These are phyloP conservation scores for Penicillium parvum DNA, from an alignment of 495 filamentous ascomycete species.

Conservation along the genomic window DNA sequence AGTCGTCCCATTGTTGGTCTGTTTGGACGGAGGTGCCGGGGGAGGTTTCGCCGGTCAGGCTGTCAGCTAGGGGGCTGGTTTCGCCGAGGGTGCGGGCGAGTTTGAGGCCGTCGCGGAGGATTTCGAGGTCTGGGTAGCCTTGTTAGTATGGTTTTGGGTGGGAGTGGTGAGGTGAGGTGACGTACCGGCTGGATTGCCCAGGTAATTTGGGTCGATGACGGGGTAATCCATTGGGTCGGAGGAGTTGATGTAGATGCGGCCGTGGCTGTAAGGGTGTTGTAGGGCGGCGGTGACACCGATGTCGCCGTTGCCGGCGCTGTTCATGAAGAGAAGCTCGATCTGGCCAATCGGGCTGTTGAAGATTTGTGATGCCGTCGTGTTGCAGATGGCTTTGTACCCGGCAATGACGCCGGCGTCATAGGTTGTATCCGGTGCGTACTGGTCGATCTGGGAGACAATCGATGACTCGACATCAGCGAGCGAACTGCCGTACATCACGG, in stretches of 20 bases:
- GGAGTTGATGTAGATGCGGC: slow-evolving; percentile 35
- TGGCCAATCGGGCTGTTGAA: slow-evolving; percentile 25
- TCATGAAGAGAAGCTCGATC: slow-evolving; percentile 33
- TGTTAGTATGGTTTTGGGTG: background rate
- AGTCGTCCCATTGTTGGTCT: slow-evolving; percentile 26
- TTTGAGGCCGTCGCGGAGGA: slow-evolving; percentile 35
- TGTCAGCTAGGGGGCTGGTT: slow-evolving; percentile 20
- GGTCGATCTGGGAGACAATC: slow-evolving; percentile 18
- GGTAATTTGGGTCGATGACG: slow-evolving; percentile 35
- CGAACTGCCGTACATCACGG: slow-evolving; percentile 16
- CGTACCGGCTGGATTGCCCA: slow-evolving; percentile 27
- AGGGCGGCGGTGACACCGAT: slow-evolving; percentile 33
- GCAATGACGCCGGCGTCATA: slow-evolving; percentile 23
- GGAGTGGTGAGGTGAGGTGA: background rate
- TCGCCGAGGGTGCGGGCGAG: slow-evolving; percentile 26
- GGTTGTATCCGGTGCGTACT: slow-evolving; percentile 23
- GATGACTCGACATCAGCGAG: slow-evolving; percentile 10
- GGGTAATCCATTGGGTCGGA: slow-evolving; percentile 32
- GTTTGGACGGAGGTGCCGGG: slow-evolving; percentile 20
- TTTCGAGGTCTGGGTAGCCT: slow-evolving; percentile 20
- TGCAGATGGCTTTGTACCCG: slow-evolving; percentile 33
- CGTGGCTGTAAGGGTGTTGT: slow-evolving; percentile 34
- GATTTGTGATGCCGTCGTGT: slow-evolving; percentile 26
- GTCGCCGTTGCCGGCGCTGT: slow-evolving; percentile 28
- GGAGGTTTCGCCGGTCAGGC: slow-evolving; percentile 21